A percentile compares a stretch with the other conserved stretches of the same genome.
Evolutionary conservation across 257 asterid species (phyloP).

Genomic region (Solanum dulcamara): DNA sequence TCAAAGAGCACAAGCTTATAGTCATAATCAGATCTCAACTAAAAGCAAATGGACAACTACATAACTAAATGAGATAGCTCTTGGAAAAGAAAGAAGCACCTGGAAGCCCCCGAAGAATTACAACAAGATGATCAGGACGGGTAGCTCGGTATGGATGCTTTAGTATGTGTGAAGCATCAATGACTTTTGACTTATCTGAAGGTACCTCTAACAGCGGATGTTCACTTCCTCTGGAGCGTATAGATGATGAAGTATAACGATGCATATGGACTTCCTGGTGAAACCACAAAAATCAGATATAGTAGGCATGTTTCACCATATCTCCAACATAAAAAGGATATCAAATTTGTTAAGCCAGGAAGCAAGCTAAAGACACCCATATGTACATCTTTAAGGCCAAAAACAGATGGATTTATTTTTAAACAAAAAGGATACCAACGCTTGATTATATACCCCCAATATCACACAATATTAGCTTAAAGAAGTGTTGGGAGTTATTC

Average conservation of each 20-base stretch:
- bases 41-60: not conserved
- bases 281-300: not conserved
- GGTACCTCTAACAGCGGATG: constrained; percentile 23
- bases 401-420: not conserved
- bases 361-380: not conserved
- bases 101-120: constrained; percentile 94
- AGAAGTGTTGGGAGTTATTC: not conserved
- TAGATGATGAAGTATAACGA: constrained; percentile 33
- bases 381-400: not conserved
- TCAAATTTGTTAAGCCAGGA: not conserved
- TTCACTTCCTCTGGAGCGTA: constrained; percentile 33
- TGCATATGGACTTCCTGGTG: constrained; percentile 32
- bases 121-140: constrained; percentile 87
- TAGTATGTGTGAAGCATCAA: constrained; percentile 72
- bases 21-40: not conserved
- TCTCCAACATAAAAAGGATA: not conserved
- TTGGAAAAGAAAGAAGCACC: constrained; percentile 24
- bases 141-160: constrained; percentile 74
- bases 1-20: not conserved
- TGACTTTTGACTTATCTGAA: constrained; percentile 37
- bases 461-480: not conserved
- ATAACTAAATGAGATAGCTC: not conserved
- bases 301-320: not conserved
- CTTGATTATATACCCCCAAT: not conserved
- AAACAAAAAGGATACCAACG: not conserved